Evolutionary conservation across 257 asterid genomes (phyloP), one percentile per base, ranked within the genome.

Genomic region (Ehretia macrophylla): DNA sequence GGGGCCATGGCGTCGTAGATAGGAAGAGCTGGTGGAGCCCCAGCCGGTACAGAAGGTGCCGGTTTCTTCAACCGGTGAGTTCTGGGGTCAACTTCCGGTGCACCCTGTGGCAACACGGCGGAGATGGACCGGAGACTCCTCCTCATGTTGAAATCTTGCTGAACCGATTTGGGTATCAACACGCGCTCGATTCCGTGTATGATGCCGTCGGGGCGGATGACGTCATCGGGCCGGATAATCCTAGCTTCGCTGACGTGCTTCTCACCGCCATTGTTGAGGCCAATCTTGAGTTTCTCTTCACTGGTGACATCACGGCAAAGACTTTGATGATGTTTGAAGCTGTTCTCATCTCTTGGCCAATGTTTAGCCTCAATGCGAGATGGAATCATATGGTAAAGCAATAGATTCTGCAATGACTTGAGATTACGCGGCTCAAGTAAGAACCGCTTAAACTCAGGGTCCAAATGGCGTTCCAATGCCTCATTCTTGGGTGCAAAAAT

Each of bases 131-230:
- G 32, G 46, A 88, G 60, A 74, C 85, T 92, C 13, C 99, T 75
- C 32, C 99, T 51, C 0, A 81, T 75, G 72, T 92, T 92, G 81
- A 92, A 92, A 18, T 81, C 90, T 37, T 81, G 91, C 52, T 86
- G 96, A 0, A 92, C 99, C 10, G 96, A 81, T 67, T 87, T 83
- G 0, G 99, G 99, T 3, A 92, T 62, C 49, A 92, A 19, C 0
- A 92, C 76, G 5, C 87, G 65, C 74, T 92, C 95, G 17, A 92
- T 88, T 23, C 99, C 99, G 74, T 92, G 99, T 66, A 92, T 92
- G n/a, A 92, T 67, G 37, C 99, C 99, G 55, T 92, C 99, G 11
- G 96, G 95, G 1, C 95, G 91, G 21, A 84, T 53, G 14, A 92
- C 47, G 55, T 85, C 88, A 22, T 88, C 85, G 1, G 93, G 77